These are phyloP conservation scores for Perilla frutescens DNA, from an alignment of 257 asterid species.

Conservation along the genomic window DNA sequence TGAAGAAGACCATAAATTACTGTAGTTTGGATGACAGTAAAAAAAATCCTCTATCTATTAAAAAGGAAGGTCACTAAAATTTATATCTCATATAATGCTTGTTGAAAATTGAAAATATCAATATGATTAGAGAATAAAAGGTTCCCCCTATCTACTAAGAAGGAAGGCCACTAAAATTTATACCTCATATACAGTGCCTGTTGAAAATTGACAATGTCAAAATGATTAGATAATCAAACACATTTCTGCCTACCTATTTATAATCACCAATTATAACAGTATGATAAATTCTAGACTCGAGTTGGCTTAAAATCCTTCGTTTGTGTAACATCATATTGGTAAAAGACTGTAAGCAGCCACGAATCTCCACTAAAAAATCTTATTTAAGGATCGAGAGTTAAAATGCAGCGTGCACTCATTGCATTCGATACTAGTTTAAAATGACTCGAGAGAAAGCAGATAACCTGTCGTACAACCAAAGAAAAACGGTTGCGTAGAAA, in stretches of 20 bases:
- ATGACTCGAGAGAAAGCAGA: slow-evolving; percentile 4
- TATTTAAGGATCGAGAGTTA: background rate
- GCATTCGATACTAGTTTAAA: background rate
- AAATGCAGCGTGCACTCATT: background rate
- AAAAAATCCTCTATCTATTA: background rate
- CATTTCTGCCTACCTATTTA: background rate
- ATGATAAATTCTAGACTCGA: slow-evolving; percentile 17
- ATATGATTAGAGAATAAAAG: background rate
- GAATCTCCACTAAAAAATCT: slow-evolving; percentile 8
- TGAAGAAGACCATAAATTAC: background rate
- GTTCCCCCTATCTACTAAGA: background rate
- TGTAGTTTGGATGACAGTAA: background rate
- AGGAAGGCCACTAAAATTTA: slow-evolving; percentile 4
- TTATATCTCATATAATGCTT: background rate
- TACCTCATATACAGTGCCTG: background rate
- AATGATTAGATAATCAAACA: background rate
- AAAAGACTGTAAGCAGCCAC: slow-evolving; percentile 5
- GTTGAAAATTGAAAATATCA: slow-evolving; percentile 5
- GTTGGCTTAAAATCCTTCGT: background rate
- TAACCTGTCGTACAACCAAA: background rate
- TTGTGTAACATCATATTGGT: background rate
- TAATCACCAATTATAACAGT: background rate
- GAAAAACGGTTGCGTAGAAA: slow-evolving; percentile 1
- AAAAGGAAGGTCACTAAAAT: slow-evolving; percentile 7
- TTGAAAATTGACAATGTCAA: slow-evolving; percentile 12